A percentile compares a stretch with the other conserved stretches of the same genome.
Evolutionary conservation across 2,329 filamentous ascomycete species (phyloP).

Genomic region (Hymenoscyphus scutula): DNA sequence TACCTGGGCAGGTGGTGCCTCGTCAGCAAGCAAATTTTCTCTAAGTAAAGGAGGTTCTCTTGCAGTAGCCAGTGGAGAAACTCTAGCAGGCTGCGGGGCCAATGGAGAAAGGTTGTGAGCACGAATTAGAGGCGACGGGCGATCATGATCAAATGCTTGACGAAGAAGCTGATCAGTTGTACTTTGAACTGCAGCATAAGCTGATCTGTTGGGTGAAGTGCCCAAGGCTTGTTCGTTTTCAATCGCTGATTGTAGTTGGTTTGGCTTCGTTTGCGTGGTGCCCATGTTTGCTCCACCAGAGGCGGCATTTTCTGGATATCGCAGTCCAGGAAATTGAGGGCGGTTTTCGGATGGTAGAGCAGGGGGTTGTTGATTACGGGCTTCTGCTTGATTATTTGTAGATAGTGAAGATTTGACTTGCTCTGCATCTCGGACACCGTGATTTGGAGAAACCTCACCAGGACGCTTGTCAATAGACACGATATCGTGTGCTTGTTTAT

Average conservation of each 20-base stretch:
- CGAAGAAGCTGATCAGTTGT: conserved; percentile 40
- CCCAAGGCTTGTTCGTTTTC: not conserved
- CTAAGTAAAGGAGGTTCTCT: conserved; percentile 36
- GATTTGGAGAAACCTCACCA: conserved; percentile 23
- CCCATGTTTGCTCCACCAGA: not conserved
- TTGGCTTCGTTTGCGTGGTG: not conserved
- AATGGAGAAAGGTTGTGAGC: conserved; percentile 71
- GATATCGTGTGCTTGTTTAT: conserved; percentile 26
- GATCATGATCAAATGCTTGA: conserved; percentile 41
- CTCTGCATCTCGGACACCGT: conserved; percentile 25
- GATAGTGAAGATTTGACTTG: conserved; percentile 32
- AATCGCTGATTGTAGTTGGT: conserved; percentile 11
- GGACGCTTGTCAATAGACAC: conserved; percentile 25
- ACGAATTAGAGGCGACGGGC: conserved; percentile 62
- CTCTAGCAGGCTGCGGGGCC: conserved; percentile 73
- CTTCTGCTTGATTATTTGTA: conserved; percentile 32
- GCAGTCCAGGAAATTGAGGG: conserved; percentile 1
- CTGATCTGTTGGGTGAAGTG: conserved; percentile 35
- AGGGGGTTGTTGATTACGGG: conserved; percentile 21
- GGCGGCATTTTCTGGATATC: not conserved
- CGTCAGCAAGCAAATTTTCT: conserved; percentile 28
- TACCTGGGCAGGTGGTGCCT: conserved; percentile 50
- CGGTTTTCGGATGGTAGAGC: conserved; percentile 10
- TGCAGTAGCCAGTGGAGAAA: conserved; percentile 54
- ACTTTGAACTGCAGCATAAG: conserved; percentile 37